phyloP scores from a whole-genome alignment of 2,329 filamentous ascomycete species.

The Scedosporium boydii region DNA sequence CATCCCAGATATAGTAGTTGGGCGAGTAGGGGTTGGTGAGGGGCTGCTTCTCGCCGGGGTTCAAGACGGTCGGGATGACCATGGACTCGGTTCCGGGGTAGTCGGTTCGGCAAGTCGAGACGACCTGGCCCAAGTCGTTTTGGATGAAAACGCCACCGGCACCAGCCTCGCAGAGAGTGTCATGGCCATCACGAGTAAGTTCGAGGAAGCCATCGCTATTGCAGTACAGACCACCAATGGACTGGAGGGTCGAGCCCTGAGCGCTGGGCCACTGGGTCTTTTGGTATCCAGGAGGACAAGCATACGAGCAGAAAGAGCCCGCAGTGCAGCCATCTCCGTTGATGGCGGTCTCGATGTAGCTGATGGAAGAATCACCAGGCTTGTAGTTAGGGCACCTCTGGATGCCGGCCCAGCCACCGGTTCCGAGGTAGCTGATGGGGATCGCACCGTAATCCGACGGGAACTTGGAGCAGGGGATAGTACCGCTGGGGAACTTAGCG shows the following conservation, averaged over 20 bases:
- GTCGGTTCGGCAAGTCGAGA: slow-evolving; percentile 84
- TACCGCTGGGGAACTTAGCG: slow-evolving; percentile 64
- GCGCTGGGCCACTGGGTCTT: slow-evolving; percentile 79
- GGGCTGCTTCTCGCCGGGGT: slow-evolving; percentile 46
- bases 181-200: slow-evolving; percentile 59
- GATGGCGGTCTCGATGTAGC: slow-evolving; percentile 54
- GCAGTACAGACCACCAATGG: slow-evolving; percentile 81
- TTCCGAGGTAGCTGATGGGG: slow-evolving; percentile 54
- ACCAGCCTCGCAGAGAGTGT: slow-evolving; percentile 67
- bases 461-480: slow-evolving; percentile 62
- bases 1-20: slow-evolving; percentile 71
- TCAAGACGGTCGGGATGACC: slow-evolving; percentile 63
- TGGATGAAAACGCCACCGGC: slow-evolving; percentile 60
- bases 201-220: slow-evolving; percentile 61
- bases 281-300: slow-evolving; percentile 83
- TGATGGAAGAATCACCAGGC: slow-evolving; percentile 43
- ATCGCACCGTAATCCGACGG: slow-evolving; percentile 75
- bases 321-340: slow-evolving; percentile 49
- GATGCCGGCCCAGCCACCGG: slow-evolving; percentile 72
- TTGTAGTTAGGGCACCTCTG: slow-evolving; percentile 51
- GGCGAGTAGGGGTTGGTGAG: slow-evolving; percentile 68
- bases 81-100: slow-evolving; percentile 90
- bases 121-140: slow-evolving; percentile 60
- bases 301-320: slow-evolving; percentile 79
- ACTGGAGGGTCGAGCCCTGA: slow-evolving; percentile 75